Evolutionary conservation across 2,329 filamentous ascomycete species (phyloP).

Genomic region (Phyllosticta paracitricarpa): DNA sequence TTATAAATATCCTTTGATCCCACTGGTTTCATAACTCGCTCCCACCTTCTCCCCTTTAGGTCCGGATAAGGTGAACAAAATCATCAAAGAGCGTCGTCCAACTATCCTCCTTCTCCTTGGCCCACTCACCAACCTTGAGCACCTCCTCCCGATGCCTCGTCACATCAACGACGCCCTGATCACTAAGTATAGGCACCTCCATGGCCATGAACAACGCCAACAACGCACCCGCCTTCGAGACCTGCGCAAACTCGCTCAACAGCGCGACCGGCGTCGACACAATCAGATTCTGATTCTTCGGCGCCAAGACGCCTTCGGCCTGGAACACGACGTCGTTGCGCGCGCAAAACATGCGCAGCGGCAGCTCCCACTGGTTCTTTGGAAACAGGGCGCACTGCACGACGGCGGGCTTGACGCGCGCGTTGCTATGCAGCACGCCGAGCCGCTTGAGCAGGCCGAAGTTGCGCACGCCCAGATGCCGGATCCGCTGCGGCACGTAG

Average conservation of each 20-base stretch:
- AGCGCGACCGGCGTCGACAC: slow-evolving; percentile 36
- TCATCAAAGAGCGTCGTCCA: slow-evolving; percentile 9
- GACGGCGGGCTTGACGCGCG: slow-evolving; percentile 46
- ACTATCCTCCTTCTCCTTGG: slow-evolving; percentile 1
- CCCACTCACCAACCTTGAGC: slow-evolving; percentile 23
- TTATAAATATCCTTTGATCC: background rate
- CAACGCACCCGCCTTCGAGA: slow-evolving; percentile 40
- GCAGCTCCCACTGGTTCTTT: slow-evolving; percentile 48
- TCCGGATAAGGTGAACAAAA: slow-evolving; percentile 6
- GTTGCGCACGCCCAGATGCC: slow-evolving; percentile 67
- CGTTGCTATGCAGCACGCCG: slow-evolving; percentile 38
- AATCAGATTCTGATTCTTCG: slow-evolving; percentile 41
- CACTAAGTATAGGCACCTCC: slow-evolving; percentile 44
- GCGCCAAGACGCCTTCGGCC: slow-evolving; percentile 52
- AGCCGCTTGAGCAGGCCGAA: slow-evolving; percentile 47
- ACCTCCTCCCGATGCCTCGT: slow-evolving; percentile 28
- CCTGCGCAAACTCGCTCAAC: slow-evolving; percentile 36
- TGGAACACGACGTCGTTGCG: slow-evolving; percentile 46
- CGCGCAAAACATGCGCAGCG: slow-evolving; percentile 48
- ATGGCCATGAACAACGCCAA: slow-evolving; percentile 48
- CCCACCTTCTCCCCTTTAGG: background rate
- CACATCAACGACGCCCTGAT: slow-evolving; percentile 40
- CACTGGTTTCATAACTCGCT: background rate
- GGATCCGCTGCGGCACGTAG: slow-evolving; percentile 53
- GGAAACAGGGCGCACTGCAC: slow-evolving; percentile 69